Evolutionary conservation across 148 eudicot species (phyloP), one percentile per base, ranked within the genome.

Genomic region (Spergularia marina): DNA sequence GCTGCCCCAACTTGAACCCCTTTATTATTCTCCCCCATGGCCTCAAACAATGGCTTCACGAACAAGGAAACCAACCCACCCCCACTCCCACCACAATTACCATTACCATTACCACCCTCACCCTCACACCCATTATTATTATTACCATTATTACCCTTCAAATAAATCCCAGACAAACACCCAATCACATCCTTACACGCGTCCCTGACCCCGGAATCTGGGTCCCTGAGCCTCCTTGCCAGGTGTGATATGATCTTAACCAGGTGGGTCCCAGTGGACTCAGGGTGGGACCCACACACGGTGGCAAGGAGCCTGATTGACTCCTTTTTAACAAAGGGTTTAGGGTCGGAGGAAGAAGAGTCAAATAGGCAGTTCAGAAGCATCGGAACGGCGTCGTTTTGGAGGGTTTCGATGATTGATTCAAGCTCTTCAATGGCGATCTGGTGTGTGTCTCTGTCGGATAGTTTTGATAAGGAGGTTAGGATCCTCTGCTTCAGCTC

Each of bases 391-490:
- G 87, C 86, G 61, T 95, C 99, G 17, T 82, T 81, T 3, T 89
- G 83, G 47, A 90, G 85, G 76, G 88, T 82, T 53, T 85, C 76
- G 55, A 95, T 88, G 68, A 83, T 72, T 49, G 80, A 73, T 68
- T 95, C 96, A 23, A 95, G 89, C 84, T 95, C 99, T 40, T 90
- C 92, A 41, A 91, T 82, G 18, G 90, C 99, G 87, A 95, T 92
- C 85, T 92, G 94, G 71, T 92, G 94, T 52, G 99, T 95, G 79
- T 92, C 99, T n/a, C 99, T 75, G 63, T 95, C 99, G 8, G 99
- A 87, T 49, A 95, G 90, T 71, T 92, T 95, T 5, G 96, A 85
- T 34, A 95, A 82, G 2, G 99, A 90, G 4, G 84, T 92, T 12
- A 95, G 78, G 80, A 90, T 86, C 66, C 86, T 74, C 41, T 95